Percentiles rank a stretch among this genome's conserved stretches.
Conservation (phyloP, 2,329 filamentous ascomycete species). For the Anthostomella pinea region DNA sequence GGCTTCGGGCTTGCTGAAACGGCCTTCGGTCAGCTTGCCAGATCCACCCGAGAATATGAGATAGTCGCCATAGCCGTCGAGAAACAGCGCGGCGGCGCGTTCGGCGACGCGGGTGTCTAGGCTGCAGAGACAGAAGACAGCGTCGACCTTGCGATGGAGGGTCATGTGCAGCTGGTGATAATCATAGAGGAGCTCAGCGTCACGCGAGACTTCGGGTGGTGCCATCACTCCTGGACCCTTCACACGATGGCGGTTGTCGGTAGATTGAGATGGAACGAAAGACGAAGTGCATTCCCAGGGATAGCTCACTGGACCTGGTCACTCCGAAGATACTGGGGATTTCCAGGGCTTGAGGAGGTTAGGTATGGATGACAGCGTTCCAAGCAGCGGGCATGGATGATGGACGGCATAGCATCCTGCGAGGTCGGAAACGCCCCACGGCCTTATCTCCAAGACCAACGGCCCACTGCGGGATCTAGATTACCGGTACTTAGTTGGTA, state of each 20-base stretch:
- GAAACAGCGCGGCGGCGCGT: slow-evolving; percentile 41
- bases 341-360: too few relatives aligned
- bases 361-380: too few relatives aligned
- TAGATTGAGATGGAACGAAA: too few relatives aligned
- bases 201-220: slow-evolving; percentile 19
- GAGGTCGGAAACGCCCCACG: slow-evolving; percentile 1
- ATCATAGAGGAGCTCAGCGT: slow-evolving; percentile 40
- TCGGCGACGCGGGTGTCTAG: slow-evolving; percentile 44
- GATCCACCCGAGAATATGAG: slow-evolving; percentile 45
- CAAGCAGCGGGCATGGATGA: too few relatives aligned
- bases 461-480: not conserved
- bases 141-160: slow-evolving; percentile 33
- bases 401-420: too few relatives aligned
- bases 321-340: too few relatives aligned
- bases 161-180: slow-evolving; percentile 42
- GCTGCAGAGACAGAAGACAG: slow-evolving; percentile 47
- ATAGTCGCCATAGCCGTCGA: slow-evolving; percentile 36
- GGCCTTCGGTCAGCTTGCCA: slow-evolving; percentile 39
- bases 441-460: not conserved
- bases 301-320: too few relatives aligned
- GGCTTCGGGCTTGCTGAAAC: slow-evolving; percentile 41
- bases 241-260: too few relatives aligned
- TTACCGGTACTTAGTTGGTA: not conserved
- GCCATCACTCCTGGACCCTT: slow-evolving; percentile 3
- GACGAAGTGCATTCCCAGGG: too few relatives aligned